Conservation (phyloP, 2,329 filamentous ascomycete species). For the Cladophialophora psammophila region DNA sequence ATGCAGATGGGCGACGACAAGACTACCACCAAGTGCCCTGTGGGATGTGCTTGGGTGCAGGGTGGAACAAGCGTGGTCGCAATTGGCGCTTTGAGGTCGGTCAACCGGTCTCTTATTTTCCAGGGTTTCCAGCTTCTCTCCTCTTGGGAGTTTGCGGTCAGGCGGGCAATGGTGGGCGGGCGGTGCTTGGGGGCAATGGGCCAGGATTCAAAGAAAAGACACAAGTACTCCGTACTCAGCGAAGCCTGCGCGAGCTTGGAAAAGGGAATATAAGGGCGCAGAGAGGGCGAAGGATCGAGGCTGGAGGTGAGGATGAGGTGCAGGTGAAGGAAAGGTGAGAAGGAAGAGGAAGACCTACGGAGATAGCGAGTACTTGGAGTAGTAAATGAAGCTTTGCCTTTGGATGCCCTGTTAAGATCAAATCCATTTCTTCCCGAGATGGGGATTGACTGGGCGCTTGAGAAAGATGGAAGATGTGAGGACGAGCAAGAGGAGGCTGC, state of each 20-base stretch:
- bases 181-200: slow-evolving; percentile 14
- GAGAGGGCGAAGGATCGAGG: slow-evolving; percentile 24
- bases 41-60: slow-evolving; percentile 15
- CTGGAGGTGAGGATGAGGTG: slow-evolving; percentile 15
- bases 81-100: slow-evolving; percentile 37
- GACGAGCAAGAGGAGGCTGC: slow-evolving; percentile 16
- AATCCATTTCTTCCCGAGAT: slow-evolving; percentile 25
- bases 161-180: slow-evolving; percentile 25
- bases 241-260: slow-evolving; percentile 41
- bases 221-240: slow-evolving; percentile 32
- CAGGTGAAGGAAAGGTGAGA: slow-evolving; percentile 15
- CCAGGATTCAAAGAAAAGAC: slow-evolving; percentile 20
- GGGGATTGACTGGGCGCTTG: slow-evolving; percentile 33
- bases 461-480: slow-evolving; percentile 19
- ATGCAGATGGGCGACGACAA: background rate
- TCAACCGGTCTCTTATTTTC: slow-evolving; percentile 24
- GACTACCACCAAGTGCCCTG: slow-evolving; percentile 2
- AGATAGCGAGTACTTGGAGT: slow-evolving; percentile 2
- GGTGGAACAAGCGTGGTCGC: slow-evolving; percentile 34
- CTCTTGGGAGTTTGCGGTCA: slow-evolving; percentile 17
- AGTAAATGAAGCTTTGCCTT: slow-evolving; percentile 19
- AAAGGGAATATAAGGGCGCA: slow-evolving; percentile 20
- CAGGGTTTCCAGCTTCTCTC: background rate
- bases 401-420: slow-evolving; percentile 13
- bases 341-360: slow-evolving; percentile 10